A percentile compares a stretch with the other conserved stretches of the same genome.
phyloP scores from a whole-genome alignment of 1,284 basidiomycete genomes.

The Porodaedalea pini region DNA sequence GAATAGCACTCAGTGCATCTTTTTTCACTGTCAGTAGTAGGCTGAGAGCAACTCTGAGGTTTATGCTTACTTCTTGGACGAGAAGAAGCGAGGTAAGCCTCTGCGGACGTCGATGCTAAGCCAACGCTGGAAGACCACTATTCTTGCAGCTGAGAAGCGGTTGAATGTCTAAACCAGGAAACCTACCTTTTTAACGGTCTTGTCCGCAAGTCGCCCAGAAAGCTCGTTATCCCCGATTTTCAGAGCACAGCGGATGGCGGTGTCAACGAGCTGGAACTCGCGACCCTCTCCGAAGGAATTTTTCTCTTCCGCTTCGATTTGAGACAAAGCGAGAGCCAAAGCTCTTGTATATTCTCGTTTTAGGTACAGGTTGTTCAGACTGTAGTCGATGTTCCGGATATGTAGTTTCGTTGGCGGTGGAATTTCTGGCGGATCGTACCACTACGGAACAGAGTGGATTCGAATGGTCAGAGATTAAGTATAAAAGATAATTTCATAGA shows the following conservation, averaged over 20 bases:
- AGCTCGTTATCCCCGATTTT: constrained; percentile 1
- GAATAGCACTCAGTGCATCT: constrained; percentile 16
- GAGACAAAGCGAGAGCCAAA: constrained; percentile 9
- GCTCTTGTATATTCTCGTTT: constrained; percentile 6
- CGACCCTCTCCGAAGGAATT: constrained; percentile 8
- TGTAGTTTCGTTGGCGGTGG: constrained; percentile 3
- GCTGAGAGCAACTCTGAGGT: neutral
- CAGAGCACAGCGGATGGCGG: constrained; percentile 17
- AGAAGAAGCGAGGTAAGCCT: constrained; percentile 9
- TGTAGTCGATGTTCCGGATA: constrained; percentile 18
- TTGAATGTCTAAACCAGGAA: neutral
- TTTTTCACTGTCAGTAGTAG: neutral
- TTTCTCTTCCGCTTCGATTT: constrained; percentile 12
- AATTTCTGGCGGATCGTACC: constrained; percentile 12
- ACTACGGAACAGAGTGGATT: neutral
- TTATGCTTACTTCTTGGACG: constrained; percentile 6
- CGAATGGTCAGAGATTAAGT: neutral
- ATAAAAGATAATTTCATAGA: neutral
- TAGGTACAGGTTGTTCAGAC: constrained; percentile 16
- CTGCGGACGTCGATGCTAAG: constrained; percentile 4
- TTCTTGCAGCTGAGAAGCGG: neutral
- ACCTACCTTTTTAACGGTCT: constrained; percentile 10
- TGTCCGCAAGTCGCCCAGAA: constrained; percentile 13
- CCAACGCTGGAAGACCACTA: constrained; percentile 14
- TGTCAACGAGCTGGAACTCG: constrained; percentile 12